These are phyloP conservation scores for Amaranthus hypochondriacus DNA, from an alignment of 148 eudicot species.

Conservation along the genomic window DNA sequence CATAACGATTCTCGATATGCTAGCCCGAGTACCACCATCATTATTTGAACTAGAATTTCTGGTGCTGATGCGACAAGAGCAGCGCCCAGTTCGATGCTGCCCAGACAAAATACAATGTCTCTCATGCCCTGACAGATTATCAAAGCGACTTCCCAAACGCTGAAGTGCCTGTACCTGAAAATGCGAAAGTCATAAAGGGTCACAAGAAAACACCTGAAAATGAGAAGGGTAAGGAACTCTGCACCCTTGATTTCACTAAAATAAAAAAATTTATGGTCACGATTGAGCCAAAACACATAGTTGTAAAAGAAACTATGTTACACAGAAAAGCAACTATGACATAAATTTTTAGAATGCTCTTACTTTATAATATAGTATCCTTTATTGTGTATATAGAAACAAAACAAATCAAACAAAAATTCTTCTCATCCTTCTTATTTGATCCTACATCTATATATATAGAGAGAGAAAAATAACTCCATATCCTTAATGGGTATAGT, in stretches of 20 bases:
- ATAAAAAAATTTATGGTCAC: no score
- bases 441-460: no score
- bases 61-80: conserved; percentile 56
- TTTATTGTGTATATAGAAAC: no score
- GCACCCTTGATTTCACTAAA: no score
- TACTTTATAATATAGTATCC: no score
- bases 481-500: neutral
- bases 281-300: no score
- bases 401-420: no score
- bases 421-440: no score
- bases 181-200: conserved; percentile 4
- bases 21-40: conserved; percentile 73
- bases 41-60: conserved; percentile 57
- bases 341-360: no score
- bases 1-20: conserved; percentile 97
- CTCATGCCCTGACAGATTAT: conserved; percentile 80
- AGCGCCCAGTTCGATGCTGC: conserved; percentile 83
- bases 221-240: no score
- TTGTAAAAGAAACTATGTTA: no score
- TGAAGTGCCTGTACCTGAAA: conserved; percentile 89
- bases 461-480: neutral
- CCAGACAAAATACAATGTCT: conserved; percentile 89
- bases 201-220: neutral
- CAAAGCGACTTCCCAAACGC: conserved; percentile 87
- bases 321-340: no score